Percentiles rank a stretch among this genome's conserved stretches.
These are phyloP conservation scores for Piper longum DNA, from an alignment of 164 flowering plant species.

Conservation along the genomic window DNA sequence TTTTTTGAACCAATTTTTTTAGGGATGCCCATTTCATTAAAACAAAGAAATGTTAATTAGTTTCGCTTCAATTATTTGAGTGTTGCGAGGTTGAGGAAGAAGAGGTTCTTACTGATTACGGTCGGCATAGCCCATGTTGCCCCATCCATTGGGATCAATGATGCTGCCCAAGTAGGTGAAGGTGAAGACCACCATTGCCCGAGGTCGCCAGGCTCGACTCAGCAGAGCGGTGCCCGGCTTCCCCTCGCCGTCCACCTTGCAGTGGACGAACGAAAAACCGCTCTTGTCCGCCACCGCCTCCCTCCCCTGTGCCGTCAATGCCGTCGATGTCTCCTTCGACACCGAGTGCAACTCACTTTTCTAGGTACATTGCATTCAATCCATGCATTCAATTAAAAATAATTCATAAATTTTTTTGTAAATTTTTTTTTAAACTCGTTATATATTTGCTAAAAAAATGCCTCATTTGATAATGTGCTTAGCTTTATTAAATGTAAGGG, in stretches of 20 bases:
- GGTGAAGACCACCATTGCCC: conserved; percentile 33
- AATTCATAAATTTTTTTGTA: too few relatives aligned
- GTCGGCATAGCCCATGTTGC: conserved; percentile 5
- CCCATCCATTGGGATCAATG: conserved; percentile 28
- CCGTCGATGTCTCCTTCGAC: conserved; percentile 7
- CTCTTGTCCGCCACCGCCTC: conserved; percentile 11
- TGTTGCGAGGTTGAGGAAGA: too few relatives aligned
- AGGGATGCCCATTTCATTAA: too few relatives aligned
- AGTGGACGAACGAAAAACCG: conserved; percentile 35
- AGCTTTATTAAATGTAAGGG: too few relatives aligned
- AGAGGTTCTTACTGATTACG: conserved; percentile 13
- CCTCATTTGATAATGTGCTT: too few relatives aligned
- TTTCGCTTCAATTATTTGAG: too few relatives aligned
- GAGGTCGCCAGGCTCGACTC: conserved; percentile 34
- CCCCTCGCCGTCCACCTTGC: conserved; percentile 23
- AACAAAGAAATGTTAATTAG: too few relatives aligned
- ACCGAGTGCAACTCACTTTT: conserved; percentile 17
- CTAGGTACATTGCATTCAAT: conserved; percentile 12
- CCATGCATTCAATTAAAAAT: too few relatives aligned
- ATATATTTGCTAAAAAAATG: too few relatives aligned
- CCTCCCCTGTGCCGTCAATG: conserved; percentile 35
- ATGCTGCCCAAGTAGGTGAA: conserved; percentile 24
- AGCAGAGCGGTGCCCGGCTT: conserved; percentile 12
- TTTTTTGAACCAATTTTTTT: too few relatives aligned
- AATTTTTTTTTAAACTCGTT: too few relatives aligned